Evolutionary conservation across 2,329 filamentous ascomycete species (phyloP).

Genomic region (Hypoxylon sp.): DNA sequence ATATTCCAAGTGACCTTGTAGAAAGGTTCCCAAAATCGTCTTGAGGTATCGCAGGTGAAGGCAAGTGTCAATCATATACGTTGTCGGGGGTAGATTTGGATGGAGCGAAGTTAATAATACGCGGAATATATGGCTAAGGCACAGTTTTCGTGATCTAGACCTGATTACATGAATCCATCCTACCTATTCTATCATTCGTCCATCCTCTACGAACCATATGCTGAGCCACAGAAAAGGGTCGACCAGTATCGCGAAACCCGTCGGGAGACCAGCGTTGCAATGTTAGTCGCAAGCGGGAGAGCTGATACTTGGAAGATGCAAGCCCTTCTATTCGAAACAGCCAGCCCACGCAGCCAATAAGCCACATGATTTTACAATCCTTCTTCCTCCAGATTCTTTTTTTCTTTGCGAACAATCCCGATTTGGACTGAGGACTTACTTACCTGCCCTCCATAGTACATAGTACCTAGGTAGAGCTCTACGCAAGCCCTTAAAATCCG

Average conservation of each 20-base stretch:
- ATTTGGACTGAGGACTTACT: constrained; percentile 4
- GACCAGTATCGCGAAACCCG: constrained; percentile 2
- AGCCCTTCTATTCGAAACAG: constrained; percentile 31
- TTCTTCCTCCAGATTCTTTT: no score
- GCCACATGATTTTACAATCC: no score
- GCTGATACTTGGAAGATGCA: constrained; percentile 5
- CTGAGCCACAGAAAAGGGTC: constrained; percentile 11
- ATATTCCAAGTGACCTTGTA: constrained; percentile 7
- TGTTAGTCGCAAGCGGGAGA: constrained; percentile 3
- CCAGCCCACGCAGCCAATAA: no score
- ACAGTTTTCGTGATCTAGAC: constrained; percentile 1
- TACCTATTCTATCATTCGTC: no score
- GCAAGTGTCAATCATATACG: constrained; percentile 5
- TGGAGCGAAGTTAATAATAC: constrained; percentile 14
- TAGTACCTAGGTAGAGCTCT: no score
- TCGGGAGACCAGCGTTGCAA: constrained; percentile 17
- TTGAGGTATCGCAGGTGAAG: constrained; percentile 11
- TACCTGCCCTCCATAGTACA: constrained; percentile 11
- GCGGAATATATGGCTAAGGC: constrained; percentile 7
- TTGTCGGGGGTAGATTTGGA: no score
- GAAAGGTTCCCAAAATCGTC: no score
- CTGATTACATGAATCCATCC: no score
- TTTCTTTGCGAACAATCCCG: no score
- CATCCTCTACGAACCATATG: constrained; percentile 8
- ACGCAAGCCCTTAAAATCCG: no score